phyloP scores from a whole-genome alignment of 345 rosid genomes.

The Schrenkiella parvula region DNA sequence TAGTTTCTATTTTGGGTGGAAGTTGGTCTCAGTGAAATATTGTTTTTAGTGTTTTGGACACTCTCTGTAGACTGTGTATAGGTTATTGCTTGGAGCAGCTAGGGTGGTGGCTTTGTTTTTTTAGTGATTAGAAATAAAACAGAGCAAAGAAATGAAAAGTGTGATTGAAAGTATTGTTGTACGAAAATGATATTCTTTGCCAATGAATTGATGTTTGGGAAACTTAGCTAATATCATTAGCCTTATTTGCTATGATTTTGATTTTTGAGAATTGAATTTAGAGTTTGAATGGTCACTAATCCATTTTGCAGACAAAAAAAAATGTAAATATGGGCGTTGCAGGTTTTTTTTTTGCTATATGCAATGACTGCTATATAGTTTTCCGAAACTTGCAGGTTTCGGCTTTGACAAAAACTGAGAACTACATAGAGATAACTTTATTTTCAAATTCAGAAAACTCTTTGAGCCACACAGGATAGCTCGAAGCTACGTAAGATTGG shows the following conservation, averaged over 20 bases:
- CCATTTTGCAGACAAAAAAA: neutral
- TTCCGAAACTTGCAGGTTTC: too few relatives aligned
- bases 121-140: slow-evolving; percentile 25
- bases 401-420: too few relatives aligned
- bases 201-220: slow-evolving; percentile 2
- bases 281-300: neutral
- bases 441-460: too few relatives aligned
- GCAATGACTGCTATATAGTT: too few relatives aligned
- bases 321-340: neutral
- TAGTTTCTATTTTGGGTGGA: slow-evolving; percentile 4
- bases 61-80: slow-evolving; percentile 20
- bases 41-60: slow-evolving; percentile 15
- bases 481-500: too few relatives aligned
- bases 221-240: neutral
- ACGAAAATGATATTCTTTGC: slow-evolving; percentile 6
- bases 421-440: too few relatives aligned
- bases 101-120: slow-evolving; percentile 11
- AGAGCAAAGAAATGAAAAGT: slow-evolving; percentile 6
- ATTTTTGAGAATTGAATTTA: neutral
- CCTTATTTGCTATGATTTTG: neutral
- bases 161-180: slow-evolving; percentile 22
- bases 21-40: slow-evolving; percentile 4
- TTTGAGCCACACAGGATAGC: too few relatives aligned
- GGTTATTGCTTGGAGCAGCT: slow-evolving; percentile 13
- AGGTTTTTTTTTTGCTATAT: neutral